phyloP scores from a whole-genome alignment of 495 filamentous ascomycete species.

The Aspergillus heteromorphus region DNA sequence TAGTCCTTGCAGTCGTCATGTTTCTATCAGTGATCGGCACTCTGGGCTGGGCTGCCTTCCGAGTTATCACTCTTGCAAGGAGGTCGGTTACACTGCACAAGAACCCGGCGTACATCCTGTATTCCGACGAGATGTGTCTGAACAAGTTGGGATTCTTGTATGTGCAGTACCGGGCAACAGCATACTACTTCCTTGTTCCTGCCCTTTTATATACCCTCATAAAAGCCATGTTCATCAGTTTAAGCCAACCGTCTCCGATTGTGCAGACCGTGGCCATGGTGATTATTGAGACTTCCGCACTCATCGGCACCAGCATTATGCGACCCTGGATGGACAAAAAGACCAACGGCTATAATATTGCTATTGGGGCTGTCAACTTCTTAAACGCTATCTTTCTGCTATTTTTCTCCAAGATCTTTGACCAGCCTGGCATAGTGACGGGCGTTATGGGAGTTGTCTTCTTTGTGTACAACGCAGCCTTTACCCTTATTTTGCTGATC shows the following conservation, averaged over 20 bases:
- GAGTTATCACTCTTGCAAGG: conserved; percentile 83
- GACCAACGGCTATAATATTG: conserved; percentile 94
- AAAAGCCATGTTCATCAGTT: conserved; percentile 88
- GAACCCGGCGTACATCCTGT: conserved; percentile 95
- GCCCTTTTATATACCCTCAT: conserved; percentile 71
- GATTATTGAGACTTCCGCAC: conserved; percentile 74
- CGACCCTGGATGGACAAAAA: conserved; percentile 99
- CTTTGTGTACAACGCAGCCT: conserved; percentile 86
- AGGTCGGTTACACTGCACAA: conserved; percentile 88
- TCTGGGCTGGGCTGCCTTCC: conserved; percentile 81
- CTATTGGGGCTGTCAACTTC: conserved; percentile 86
- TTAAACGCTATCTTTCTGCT: conserved; percentile 82
- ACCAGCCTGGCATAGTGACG: conserved; percentile 79
- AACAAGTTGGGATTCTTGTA: conserved; percentile 99
- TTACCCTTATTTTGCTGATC: conserved; percentile 78
- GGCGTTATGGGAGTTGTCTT: conserved; percentile 93
- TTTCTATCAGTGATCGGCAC: conserved; percentile 74
- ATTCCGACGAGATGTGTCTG: conserved; percentile 83
- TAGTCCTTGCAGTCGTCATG: conserved; percentile 86
- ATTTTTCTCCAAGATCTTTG: conserved; percentile 78
- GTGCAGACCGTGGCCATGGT: conserved; percentile 82
- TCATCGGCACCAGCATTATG: conserved; percentile 74
- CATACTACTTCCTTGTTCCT: conserved; percentile 94
- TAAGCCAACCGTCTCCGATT: conserved; percentile 67
- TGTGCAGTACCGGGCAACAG: conserved; percentile 92